These are phyloP conservation scores for Rubroboletus satanas DNA, from an alignment of 768 basidiomycete genomes.

Conservation along the genomic window DNA sequence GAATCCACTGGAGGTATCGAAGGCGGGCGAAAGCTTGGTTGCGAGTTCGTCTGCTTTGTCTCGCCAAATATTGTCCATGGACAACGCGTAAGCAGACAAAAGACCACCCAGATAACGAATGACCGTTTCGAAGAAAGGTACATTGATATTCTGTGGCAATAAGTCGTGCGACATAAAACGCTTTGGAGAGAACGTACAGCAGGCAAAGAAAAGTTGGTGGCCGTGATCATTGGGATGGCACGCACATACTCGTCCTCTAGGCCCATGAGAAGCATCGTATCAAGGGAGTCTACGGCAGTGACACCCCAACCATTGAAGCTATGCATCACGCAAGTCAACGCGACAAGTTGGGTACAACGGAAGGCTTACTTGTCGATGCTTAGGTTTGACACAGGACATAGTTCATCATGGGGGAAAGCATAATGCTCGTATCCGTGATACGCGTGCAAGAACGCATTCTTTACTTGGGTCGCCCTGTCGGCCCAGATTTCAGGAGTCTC, in stretches of 20 bases:
- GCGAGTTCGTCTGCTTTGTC: slow-evolving; percentile 76
- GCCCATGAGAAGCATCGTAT: slow-evolving; percentile 82
- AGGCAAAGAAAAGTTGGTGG: slow-evolving; percentile 47
- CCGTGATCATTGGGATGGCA: slow-evolving; percentile 51
- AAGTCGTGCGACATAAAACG: not conserved
- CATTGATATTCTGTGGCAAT: slow-evolving; percentile 27
- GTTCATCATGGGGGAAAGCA: slow-evolving; percentile 62
- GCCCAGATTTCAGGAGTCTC: slow-evolving; percentile 44
- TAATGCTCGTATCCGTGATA: slow-evolving; percentile 61
- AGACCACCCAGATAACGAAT: slow-evolving; percentile 90
- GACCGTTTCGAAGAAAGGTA: slow-evolving; percentile 78
- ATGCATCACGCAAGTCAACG: not conserved
- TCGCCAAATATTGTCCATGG: slow-evolving; percentile 58
- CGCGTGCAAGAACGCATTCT: slow-evolving; percentile 60
- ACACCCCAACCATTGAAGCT: slow-evolving; percentile 84
- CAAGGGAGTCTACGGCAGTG: slow-evolving; percentile 76
- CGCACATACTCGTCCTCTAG: slow-evolving; percentile 65
- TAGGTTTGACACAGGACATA: slow-evolving; percentile 48
- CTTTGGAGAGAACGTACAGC: slow-evolving; percentile 31
- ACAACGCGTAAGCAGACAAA: slow-evolving; percentile 77
- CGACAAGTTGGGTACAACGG: not conserved
- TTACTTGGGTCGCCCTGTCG: slow-evolving; percentile 52
- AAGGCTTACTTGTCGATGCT: slow-evolving; percentile 48
- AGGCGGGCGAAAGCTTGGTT: slow-evolving; percentile 64
- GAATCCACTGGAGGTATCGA: slow-evolving; percentile 66